Conservation (phyloP, 139 green algal species). For the Chlorella sp. region DNA sequence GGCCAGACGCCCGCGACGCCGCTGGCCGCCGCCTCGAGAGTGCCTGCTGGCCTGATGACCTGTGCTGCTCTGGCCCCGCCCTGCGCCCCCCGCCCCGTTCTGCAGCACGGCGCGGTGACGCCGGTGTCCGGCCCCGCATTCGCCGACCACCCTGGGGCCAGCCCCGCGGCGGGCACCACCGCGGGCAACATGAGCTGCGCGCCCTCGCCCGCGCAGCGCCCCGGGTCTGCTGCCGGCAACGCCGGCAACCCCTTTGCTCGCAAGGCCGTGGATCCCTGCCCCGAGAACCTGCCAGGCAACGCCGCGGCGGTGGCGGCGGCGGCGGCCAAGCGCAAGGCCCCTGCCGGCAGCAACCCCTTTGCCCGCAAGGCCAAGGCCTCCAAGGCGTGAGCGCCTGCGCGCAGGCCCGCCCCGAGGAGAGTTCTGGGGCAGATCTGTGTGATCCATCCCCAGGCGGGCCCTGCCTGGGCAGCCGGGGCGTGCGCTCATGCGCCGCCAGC, state of each 20-base stretch:
- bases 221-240: not conserved
- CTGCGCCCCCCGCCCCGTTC: not conserved
- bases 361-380: constrained; percentile 25
- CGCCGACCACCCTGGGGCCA: not conserved
- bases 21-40: no score
- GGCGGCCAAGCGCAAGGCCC: constrained; percentile 47
- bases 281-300: constrained; percentile 21
- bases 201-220: not conserved
- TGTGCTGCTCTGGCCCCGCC: no score
- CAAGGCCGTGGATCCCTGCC: not conserved
- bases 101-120: constrained; percentile 24
- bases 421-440: no score
- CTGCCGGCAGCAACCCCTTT: constrained; percentile 45
- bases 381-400: constrained; percentile 18
- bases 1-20: no score
- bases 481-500: no score
- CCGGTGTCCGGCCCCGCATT: constrained; percentile 20
- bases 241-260: constrained; percentile 30
- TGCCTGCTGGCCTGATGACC: no score
- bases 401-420: no score
- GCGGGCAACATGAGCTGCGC: constrained; percentile 6
- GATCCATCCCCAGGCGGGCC: no score
- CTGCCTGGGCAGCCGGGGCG: no score
- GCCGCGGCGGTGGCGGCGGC: not conserved
- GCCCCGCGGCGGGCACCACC: constrained; percentile 2